A percentile compares a stretch with the other conserved stretches of the same genome.
phyloP scores from a whole-genome alignment of 164 flowering plant genomes.

The Protea cynaroides region DNA sequence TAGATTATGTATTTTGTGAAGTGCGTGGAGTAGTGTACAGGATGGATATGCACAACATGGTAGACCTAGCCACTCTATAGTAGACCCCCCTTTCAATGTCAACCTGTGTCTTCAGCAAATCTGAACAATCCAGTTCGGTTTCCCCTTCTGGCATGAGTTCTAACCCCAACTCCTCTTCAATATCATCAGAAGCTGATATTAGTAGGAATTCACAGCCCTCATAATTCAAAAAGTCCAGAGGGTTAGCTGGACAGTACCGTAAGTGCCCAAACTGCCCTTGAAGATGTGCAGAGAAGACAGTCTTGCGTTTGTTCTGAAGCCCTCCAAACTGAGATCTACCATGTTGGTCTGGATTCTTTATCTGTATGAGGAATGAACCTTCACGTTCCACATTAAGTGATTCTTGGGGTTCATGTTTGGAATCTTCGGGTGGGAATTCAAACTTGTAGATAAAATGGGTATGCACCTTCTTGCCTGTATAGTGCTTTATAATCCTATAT shows the following conservation, averaged over 20 bases:
- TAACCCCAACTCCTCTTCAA: slow-evolving; percentile 67
- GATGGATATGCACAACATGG: no score
- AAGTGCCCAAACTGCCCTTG: slow-evolving; percentile 47
- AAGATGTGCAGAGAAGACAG: slow-evolving; percentile 62
- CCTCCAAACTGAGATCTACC: slow-evolving; percentile 32
- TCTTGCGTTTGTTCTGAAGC: slow-evolving; percentile 55
- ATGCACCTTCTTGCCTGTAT: slow-evolving; percentile 32
- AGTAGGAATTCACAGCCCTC: slow-evolving; percentile 82
- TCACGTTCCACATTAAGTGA: slow-evolving; percentile 49
- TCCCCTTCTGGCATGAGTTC: slow-evolving; percentile 35
- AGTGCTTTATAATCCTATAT: slow-evolving; percentile 59
- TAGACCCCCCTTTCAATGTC: no score
- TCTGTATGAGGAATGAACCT: slow-evolving; percentile 66
- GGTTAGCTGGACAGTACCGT: slow-evolving; percentile 47
- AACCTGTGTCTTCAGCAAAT: no score
- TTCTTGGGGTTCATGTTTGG: slow-evolving; percentile 46
- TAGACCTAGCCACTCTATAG: no score
- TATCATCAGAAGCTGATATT: slow-evolving; percentile 67
- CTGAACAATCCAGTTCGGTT: slow-evolving; percentile 24
- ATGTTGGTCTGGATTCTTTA: slow-evolving; percentile 65
- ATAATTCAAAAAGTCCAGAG: slow-evolving; percentile 71
- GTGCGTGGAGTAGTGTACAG: no score
- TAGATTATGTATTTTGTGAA: no score
- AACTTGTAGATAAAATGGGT: slow-evolving; percentile 81
- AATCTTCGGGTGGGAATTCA: slow-evolving; percentile 46